Percentiles rank a stretch among this genome's conserved stretches.
These are phyloP conservation scores for Populus deltoides DNA, from an alignment of 345 rosid species.

Conservation along the genomic window DNA sequence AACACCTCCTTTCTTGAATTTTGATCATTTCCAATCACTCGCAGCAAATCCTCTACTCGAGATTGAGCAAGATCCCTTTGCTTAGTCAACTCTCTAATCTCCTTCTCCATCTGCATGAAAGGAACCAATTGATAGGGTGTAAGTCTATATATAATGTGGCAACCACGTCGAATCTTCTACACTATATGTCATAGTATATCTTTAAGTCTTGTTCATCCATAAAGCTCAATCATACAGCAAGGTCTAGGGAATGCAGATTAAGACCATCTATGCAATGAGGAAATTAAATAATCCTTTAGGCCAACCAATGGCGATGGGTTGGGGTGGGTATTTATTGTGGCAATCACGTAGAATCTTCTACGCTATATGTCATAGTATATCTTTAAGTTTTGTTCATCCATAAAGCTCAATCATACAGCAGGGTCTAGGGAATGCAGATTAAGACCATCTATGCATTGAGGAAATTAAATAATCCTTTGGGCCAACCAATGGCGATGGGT, in stretches of 20 bases:
- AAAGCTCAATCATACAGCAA: background rate
- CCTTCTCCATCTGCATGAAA: constrained; percentile 75
- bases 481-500: background rate
- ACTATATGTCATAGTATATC: background rate
- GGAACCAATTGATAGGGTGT: constrained; percentile 18
- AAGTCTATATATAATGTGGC: background rate
- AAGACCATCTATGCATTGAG: background rate
- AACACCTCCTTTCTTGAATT: constrained; percentile 51
- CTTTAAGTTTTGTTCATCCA: background rate
- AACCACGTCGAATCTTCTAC: background rate
- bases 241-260: background rate
- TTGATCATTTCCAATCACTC: constrained; percentile 55
- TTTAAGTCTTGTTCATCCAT: background rate
- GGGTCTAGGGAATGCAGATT: background rate
- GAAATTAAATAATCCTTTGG: background rate
- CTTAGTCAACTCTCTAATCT: constrained; percentile 67
- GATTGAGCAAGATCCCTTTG: constrained; percentile 88
- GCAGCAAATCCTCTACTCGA: constrained; percentile 69
- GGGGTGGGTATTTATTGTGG: background rate
- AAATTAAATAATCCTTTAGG: background rate
- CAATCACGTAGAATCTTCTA: background rate
- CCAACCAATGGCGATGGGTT: background rate
- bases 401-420: background rate
- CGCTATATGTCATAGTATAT: background rate
- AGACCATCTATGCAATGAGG: background rate